Evolutionary conservation across 108 stramenopile genomes (phyloP).

Genomic region (Mayamaea pseudoterrestris): DNA sequence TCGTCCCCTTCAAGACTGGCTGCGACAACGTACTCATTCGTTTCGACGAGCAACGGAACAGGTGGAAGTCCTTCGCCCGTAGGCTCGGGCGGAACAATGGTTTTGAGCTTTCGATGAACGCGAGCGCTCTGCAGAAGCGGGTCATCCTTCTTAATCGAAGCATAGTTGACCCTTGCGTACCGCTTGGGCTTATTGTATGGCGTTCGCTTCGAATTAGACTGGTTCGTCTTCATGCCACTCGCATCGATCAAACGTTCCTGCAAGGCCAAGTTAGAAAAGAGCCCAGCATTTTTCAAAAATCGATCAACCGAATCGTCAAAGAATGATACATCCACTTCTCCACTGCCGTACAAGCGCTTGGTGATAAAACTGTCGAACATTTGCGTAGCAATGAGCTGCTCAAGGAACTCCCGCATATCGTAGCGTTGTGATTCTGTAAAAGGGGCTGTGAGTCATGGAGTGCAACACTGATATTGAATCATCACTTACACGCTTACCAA

Average conservation of each 20-base stretch:
- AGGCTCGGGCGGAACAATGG: slow-evolving; percentile 79
- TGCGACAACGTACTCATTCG: slow-evolving; percentile 14
- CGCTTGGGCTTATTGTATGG: background rate
- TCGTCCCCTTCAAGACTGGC: slow-evolving; percentile 23
- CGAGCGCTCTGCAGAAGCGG: slow-evolving; percentile 69
- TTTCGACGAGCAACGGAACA: slow-evolving; percentile 3
- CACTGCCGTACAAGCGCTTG: slow-evolving; percentile 72
- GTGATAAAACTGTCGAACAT: slow-evolving; percentile 81
- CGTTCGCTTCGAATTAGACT: background rate
- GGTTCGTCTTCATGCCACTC: slow-evolving; percentile 2
- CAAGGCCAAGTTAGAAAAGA: slow-evolving; percentile 41
- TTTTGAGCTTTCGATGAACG: slow-evolving; percentile 61
- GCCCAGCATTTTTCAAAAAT: slow-evolving; percentile 57
- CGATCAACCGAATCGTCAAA: slow-evolving; percentile 70
- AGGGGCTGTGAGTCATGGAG: too few relatives aligned
- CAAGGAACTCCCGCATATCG: slow-evolving; percentile 58
- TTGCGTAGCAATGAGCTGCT: slow-evolving; percentile 61
- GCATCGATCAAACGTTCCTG: slow-evolving; percentile 20
- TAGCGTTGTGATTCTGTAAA: slow-evolving; percentile 44
- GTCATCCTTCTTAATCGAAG: slow-evolving; percentile 17
- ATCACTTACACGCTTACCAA: too few relatives aligned
- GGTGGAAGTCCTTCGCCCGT: slow-evolving; percentile 32
- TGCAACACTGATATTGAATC: too few relatives aligned
- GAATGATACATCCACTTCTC: slow-evolving; percentile 70
- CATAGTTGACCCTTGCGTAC: too few relatives aligned